phyloP scores from a whole-genome alignment of 202 grass and related monocot species.

The Bolboschoenoplectus hybrid region DNA sequence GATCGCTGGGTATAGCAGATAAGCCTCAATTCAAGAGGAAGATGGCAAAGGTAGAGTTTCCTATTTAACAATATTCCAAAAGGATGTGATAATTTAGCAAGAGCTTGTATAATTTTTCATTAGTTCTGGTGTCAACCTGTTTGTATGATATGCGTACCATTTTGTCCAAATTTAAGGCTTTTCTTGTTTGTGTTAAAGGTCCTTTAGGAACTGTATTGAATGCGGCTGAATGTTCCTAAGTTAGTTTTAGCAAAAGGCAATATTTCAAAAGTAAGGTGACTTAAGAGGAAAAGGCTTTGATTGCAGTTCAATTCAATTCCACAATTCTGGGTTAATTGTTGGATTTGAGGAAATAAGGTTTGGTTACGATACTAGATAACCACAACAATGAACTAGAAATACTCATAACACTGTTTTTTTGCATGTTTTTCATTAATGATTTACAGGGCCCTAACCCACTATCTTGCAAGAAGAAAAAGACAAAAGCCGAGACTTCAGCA shows the following conservation, averaged over 20 bases:
- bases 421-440: constrained; percentile 32
- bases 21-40: constrained; percentile 91
- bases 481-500: constrained; percentile 43
- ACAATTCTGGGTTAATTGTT: constrained; percentile 1
- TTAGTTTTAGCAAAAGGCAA: neutral
- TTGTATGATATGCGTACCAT: neutral
- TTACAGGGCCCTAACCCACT: constrained; percentile 91
- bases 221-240: neutral
- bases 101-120: neutral
- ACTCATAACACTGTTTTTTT: neutral
- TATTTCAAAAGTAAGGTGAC: neutral
- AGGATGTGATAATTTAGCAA: neutral
- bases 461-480: constrained; percentile 91
- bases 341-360: neutral
- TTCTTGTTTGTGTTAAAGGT: neutral
- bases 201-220: neutral
- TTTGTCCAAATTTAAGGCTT: neutral
- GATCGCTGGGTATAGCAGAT: constrained; percentile 47
- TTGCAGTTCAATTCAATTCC: neutral
- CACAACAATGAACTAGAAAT: neutral
- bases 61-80: neutral
- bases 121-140: neutral
- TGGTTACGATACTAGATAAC: neutral
- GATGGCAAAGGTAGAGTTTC: constrained; percentile 62
- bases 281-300: neutral